Evolutionary conservation across 208 protist genomes (phyloP), one percentile per base, ranked within the genome.

Genomic region (Acanthamoeba culbertsoni): DNA sequence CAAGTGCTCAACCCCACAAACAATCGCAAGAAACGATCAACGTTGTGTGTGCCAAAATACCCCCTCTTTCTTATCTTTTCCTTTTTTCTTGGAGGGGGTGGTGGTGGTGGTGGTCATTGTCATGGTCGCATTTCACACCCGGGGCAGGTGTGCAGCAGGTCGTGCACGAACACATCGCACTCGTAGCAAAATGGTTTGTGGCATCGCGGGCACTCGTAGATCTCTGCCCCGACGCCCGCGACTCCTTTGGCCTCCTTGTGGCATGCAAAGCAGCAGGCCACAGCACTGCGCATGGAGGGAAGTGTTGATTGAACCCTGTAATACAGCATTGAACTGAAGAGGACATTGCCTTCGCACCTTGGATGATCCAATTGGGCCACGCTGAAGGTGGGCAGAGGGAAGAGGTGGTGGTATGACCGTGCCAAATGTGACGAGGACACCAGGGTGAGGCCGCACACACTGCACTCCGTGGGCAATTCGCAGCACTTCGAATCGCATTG

Each of bases 321-420:
- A n/a, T n/a, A n/a, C n/a, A n/a, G n/a, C n/a, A n/a, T n/a, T n/a
- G n/a, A n/a, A n/a, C n/a, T n/a, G n/a, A n/a, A n/a, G n/a, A n/a
- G n/a, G n/a, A n/a, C n/a, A n/a, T n/a, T n/a, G n/a, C n/a, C n/a
- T n/a, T n/a, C n/a, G n/a, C n/a, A n/a, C n/a, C n/a, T n/a, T n/a
- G n/a, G n/a, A n/a, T n/a, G 88, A 23, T 26, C 43, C 35, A 35
- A 18, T 10, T 73, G 18, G 51, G 57, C 26, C 37, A 95, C 95
- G 28, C 79, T 23, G 84, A 97, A 98, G 4, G 59, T 8, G 31
- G 94, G 82, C 0, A 98, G 46, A 33, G 96, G 97, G 79, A 98
- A 97, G 33, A 98, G 88, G 84, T 98, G 97, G 82, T 98, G 97
- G 84, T 98, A 98, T 3, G 97, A 98, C 33, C 97, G 93, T 5